Base-by-base conservation (phyloP, 2,329 filamentous ascomycete genomes). In the Epichloe amarillans region DNA sequence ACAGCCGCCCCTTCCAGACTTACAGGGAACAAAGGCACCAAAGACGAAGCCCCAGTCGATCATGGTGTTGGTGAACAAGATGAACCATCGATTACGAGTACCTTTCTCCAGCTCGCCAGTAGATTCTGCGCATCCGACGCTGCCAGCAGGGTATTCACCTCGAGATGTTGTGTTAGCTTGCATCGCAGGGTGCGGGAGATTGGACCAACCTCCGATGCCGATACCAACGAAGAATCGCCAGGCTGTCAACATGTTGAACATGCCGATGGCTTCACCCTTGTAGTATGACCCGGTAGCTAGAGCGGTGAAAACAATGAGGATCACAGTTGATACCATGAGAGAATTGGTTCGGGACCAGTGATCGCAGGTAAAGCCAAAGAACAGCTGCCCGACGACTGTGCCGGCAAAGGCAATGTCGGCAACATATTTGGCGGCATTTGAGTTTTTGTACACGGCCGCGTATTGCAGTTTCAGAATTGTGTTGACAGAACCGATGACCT, bases 61-160 rank as follows among this genome's bases (percentile, higher is more conserved):
- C 73, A 89, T 86, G 23, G 85, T 80, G 66, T 94, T 94, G 45
- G 87, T 95, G 66, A 93, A 94, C 56, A 95, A 74, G 59, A 91
- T 87, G 62, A 90, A 96, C 88, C 88, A 95, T 39, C 85, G 76
- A 63, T 96, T 91, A n/a, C 90, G 76, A 15, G 84, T 84, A 11
- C 90, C 90, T 15, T 69, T 66, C 65, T 88, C 88, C 53, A 96
- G 72, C 63, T 94, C 88, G 21, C 87, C 86, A 0, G 84, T 90
- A 4, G 84, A 84, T 67, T 89, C 80, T 5, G 81, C 79, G 2
- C 82, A 86, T 2, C 84, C 86, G 0, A 96, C 90, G 53, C 81
- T 87, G 3, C 90, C 90, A 41, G 86, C 86, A 0, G 86, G 86
- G 59, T 89, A 90, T 66, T 91, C 86, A 51, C 84, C 70, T 71